Percentiles rank a stretch among this genome's conserved stretches.
phyloP scores from a whole-genome alignment of 768 basidiomycete genomes.

The Rhodotorula toruloides region DNA sequence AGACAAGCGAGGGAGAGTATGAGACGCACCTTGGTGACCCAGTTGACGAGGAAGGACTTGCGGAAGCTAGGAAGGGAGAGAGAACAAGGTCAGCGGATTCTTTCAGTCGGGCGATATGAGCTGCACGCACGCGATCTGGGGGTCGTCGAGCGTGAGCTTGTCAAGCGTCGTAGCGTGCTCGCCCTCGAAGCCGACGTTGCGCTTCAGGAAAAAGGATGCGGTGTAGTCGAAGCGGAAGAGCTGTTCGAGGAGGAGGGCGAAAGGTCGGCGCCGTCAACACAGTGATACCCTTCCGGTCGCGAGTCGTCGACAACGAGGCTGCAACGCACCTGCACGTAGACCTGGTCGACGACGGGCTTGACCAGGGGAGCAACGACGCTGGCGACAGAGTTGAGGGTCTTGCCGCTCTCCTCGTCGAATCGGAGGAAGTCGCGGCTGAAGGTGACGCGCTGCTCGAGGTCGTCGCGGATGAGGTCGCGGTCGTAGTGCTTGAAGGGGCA shows the following conservation, averaged over 20 bases:
- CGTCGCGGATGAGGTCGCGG: slow-evolving; percentile 1
- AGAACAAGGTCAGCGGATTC: background rate
- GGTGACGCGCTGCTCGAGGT: slow-evolving; percentile 10
- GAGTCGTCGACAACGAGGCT: too few relatives aligned
- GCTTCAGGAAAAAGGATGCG: slow-evolving; percentile 5
- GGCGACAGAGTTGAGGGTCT: slow-evolving; percentile 2
- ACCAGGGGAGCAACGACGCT: background rate
- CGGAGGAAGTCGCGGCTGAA: slow-evolving; percentile 15
- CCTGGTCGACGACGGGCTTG: slow-evolving; percentile 15
- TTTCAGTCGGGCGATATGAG: background rate
- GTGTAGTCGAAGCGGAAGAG: slow-evolving; percentile 2
- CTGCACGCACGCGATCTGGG: slow-evolving; percentile 3
- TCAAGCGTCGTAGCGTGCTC: slow-evolving; percentile 2
- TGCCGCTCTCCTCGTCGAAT: slow-evolving; percentile 9
- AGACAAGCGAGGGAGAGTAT: too few relatives aligned
- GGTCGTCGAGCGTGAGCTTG: slow-evolving; percentile 6
- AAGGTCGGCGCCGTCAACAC: background rate
- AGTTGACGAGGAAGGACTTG: slow-evolving; percentile 12
- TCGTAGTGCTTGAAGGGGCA: slow-evolving; percentile 5
- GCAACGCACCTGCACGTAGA: slow-evolving; percentile 16
- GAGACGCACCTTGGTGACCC: slow-evolving; percentile 11
- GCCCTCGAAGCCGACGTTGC: slow-evolving; percentile 16
- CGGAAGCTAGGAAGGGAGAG: background rate
- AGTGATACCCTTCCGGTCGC: too few relatives aligned
- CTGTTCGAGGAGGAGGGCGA: background rate